Evolutionary conservation across 768 basidiomycete species (phyloP).

Genomic region (Suillus sp.): DNA sequence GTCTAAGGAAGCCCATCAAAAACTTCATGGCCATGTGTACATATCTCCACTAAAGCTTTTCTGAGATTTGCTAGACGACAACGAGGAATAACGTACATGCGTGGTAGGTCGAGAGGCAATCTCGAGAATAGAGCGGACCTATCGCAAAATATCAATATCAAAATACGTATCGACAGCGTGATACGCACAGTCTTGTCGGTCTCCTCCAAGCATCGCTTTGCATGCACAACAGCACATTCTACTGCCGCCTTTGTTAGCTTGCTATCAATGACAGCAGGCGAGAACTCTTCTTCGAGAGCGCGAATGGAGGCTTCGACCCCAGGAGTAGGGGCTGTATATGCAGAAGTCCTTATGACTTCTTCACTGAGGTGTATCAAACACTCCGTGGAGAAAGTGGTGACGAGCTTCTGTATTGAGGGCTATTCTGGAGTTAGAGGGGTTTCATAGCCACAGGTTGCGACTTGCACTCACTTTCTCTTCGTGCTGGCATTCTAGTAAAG

Average conservation of each 20-base stretch:
- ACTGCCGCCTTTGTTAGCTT: constrained; percentile 46
- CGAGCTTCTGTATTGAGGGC: constrained; percentile 77
- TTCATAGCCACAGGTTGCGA: neutral
- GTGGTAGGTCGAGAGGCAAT: constrained; percentile 63
- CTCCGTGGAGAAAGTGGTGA: constrained; percentile 61
- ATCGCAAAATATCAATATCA: constrained; percentile 12
- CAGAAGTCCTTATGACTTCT: constrained; percentile 64
- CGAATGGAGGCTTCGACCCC: constrained; percentile 50
- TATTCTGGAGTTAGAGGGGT: constrained; percentile 26
- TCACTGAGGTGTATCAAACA: constrained; percentile 61
- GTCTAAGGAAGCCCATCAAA: constrained; percentile 59
- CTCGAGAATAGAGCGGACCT: constrained; percentile 64
- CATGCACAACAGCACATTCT: constrained; percentile 44
- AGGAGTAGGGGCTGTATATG: constrained; percentile 52
- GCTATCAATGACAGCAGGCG: constrained; percentile 42
- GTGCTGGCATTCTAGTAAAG: constrained; percentile 75
- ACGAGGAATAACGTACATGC: constrained; percentile 55
- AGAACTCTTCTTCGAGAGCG: constrained; percentile 54
- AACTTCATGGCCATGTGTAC: constrained; percentile 70
- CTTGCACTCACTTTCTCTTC: constrained; percentile 71
- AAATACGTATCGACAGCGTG: constrained; percentile 1
- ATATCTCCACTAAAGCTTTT: constrained; percentile 70
- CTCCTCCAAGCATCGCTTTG: constrained; percentile 45
- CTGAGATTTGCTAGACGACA: constrained; percentile 13
- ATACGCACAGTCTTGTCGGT: constrained; percentile 52